phyloP scores from a whole-genome alignment of 2,329 filamentous ascomycete genomes.

The Colletotrichum acutatum region DNA sequence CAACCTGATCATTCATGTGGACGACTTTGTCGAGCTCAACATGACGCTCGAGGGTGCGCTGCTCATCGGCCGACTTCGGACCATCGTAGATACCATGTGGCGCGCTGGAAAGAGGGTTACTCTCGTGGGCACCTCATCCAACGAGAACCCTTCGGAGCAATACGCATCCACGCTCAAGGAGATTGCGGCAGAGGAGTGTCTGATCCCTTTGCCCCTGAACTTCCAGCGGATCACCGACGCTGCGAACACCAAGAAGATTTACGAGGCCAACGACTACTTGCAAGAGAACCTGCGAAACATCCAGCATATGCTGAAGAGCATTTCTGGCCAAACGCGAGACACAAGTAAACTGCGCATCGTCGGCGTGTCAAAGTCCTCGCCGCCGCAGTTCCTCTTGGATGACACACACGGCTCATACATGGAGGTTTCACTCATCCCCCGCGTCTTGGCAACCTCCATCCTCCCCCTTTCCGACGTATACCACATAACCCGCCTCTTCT shows the following conservation, averaged over 20 bases:
- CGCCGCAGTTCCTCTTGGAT: constrained; percentile 27
- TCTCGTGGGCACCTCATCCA: constrained; percentile 81
- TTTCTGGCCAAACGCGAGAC: constrained; percentile 42
- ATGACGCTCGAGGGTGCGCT: constrained; percentile 74
- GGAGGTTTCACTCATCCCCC: constrained; percentile 37
- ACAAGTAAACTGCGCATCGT: constrained; percentile 29
- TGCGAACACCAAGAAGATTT: constrained; percentile 33
- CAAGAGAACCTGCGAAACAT: constrained; percentile 60
- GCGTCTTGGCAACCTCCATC: constrained; percentile 40
- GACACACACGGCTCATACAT: constrained; percentile 28
- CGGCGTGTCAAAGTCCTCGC: constrained; percentile 28
- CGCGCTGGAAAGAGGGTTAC: constrained; percentile 77
- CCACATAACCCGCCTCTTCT: constrained; percentile 46
- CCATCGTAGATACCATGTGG: constrained; percentile 78
- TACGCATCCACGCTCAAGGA: constrained; percentile 53
- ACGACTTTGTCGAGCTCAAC: constrained; percentile 83
- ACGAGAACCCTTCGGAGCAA: constrained; percentile 58
- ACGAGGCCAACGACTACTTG: constrained; percentile 50
- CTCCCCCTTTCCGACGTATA: constrained; percentile 53
- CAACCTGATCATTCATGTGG: constrained; percentile 78
- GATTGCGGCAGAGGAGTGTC: constrained; percentile 54
- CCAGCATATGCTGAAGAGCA: constrained; percentile 55
- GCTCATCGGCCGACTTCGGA: constrained; percentile 77
- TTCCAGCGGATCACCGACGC: constrained; percentile 36
- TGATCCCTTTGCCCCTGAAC: constrained; percentile 44